Conservation (phyloP, 1,284 basidiomycete species). For the Wallemia hederae region DNA sequence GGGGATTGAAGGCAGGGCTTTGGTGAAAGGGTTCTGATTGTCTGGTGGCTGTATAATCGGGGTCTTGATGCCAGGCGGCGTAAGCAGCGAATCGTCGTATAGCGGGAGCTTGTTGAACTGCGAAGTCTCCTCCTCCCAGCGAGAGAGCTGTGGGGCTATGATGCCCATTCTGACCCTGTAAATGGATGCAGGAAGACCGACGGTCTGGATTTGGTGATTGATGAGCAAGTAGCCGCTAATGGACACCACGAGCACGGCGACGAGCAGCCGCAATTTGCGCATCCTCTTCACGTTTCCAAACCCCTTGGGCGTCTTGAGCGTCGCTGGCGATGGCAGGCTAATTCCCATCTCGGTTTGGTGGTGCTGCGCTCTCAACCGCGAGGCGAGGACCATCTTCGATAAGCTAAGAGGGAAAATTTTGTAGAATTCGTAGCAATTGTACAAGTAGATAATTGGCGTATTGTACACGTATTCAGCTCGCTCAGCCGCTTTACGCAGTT, state of each 20-base stretch:
- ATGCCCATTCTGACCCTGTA: neutral
- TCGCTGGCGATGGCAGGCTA: neutral
- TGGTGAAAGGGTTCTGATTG: neutral
- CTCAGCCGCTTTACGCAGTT: too few relatives aligned
- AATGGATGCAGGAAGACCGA: neutral
- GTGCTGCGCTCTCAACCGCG: too few relatives aligned
- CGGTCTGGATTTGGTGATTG: neutral
- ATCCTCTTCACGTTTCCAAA: neutral
- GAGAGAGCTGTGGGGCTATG: neutral
- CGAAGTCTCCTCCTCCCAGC: neutral
- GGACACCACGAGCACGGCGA: neutral
- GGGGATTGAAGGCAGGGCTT: neutral
- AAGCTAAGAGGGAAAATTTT: too few relatives aligned
- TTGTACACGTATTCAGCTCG: too few relatives aligned
- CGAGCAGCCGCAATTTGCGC: neutral
- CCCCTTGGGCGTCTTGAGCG: neutral
- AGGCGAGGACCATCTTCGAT: too few relatives aligned
- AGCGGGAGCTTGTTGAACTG: neutral
- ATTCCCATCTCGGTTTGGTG: too few relatives aligned
- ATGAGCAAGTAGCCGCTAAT: neutral
- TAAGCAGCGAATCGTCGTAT: neutral
- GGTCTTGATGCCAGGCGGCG: neutral
- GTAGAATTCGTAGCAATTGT: too few relatives aligned
- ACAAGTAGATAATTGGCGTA: too few relatives aligned
- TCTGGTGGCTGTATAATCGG: neutral